These are phyloP conservation scores for Pythium pyrilobum DNA, from an alignment of 352 stramenopile genomes.

Conservation along the genomic window DNA sequence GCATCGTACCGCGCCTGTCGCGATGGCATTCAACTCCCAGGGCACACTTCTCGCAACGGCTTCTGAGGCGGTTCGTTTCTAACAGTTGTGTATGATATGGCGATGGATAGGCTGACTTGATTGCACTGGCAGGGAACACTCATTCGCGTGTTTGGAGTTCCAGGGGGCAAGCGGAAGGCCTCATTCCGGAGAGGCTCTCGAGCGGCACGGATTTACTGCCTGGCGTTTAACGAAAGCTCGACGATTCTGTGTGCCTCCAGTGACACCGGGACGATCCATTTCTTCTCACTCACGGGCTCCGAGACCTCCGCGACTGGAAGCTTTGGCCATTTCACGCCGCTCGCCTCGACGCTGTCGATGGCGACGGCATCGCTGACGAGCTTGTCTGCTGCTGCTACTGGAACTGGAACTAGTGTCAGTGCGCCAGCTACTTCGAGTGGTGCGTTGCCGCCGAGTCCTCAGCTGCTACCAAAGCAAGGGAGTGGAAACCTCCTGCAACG, in stretches of 20 bases:
- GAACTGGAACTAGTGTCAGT: background rate
- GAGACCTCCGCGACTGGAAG: constrained; percentile 73
- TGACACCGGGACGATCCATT: constrained; percentile 96
- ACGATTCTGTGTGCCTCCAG: constrained; percentile 94
- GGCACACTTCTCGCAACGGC: constrained; percentile 86
- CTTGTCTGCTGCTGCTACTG: background rate
- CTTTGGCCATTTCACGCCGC: constrained; percentile 73
- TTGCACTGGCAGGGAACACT: constrained; percentile 87
- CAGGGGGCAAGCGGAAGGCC: constrained; percentile 83
- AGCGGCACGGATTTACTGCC: constrained; percentile 92
- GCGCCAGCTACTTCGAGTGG: background rate
- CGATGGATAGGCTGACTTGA: constrained; percentile 15
- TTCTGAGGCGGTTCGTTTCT: constrained; percentile 73
- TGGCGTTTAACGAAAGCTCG: constrained; percentile 94
- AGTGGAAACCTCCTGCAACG: background rate
- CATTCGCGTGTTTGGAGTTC: constrained; percentile 96
- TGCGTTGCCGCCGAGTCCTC: constrained; percentile 1
- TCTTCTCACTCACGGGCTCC: constrained; percentile 87
- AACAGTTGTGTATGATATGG: no score
- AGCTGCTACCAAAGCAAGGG: constrained; percentile 3
- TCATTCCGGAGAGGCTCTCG: constrained; percentile 96
- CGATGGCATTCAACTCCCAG: constrained; percentile 85
- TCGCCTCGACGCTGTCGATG: constrained; percentile 70
- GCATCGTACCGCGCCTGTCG: constrained; percentile 80
- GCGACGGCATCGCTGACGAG: constrained; percentile 27